Evolutionary conservation across 176 grass and related monocot genomes (phyloP).

Genomic region (Cenchrus purpureus): DNA sequence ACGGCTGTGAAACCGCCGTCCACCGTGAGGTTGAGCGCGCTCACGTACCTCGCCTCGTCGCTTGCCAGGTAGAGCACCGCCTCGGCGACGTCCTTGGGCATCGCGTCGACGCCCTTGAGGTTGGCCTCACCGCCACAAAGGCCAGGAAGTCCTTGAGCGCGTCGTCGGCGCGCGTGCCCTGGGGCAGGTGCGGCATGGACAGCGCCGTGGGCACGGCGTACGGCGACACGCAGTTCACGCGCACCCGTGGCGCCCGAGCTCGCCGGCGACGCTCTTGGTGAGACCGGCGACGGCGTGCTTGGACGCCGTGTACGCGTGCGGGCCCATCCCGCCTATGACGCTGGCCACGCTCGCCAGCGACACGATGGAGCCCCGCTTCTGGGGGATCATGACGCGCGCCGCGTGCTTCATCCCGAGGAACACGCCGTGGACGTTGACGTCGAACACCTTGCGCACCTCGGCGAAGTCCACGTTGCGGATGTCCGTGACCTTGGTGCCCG

Average conservation of each 20-base stretch:
- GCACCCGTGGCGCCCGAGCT: slow-evolving; percentile 79
- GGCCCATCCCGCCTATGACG: slow-evolving; percentile 60
- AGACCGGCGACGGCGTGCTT: slow-evolving; percentile 85
- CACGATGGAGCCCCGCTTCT: slow-evolving; percentile 63
- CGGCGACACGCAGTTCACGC: slow-evolving; percentile 89
- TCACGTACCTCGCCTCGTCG: slow-evolving; percentile 68
- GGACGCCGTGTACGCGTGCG: slow-evolving; percentile 69
- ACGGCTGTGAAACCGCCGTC: slow-evolving; percentile 59
- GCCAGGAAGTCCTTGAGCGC: slow-evolving; percentile 45
- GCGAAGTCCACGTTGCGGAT: slow-evolving; percentile 58
- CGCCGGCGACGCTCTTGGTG: slow-evolving; percentile 70
- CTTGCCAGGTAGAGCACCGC: slow-evolving; percentile 83
- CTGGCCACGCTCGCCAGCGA: slow-evolving; percentile 66
- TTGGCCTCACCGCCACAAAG: slow-evolving; percentile 61
- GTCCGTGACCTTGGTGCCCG: slow-evolving; percentile 63
- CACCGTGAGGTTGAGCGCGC: slow-evolving; percentile 67
- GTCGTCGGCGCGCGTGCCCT: slow-evolving; percentile 35
- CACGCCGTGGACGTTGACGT: slow-evolving; percentile 76
- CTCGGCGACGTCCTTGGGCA: slow-evolving; percentile 59
- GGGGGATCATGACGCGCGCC: slow-evolving; percentile 75
- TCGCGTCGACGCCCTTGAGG: slow-evolving; percentile 69
- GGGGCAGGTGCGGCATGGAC: slow-evolving; percentile 60
- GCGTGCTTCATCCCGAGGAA: slow-evolving; percentile 93
- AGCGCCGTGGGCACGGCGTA: slow-evolving; percentile 62
- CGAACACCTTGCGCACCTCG: slow-evolving; percentile 65